Conservation (phyloP, 1,284 basidiomycete species). For the Leccinum proliferum region DNA sequence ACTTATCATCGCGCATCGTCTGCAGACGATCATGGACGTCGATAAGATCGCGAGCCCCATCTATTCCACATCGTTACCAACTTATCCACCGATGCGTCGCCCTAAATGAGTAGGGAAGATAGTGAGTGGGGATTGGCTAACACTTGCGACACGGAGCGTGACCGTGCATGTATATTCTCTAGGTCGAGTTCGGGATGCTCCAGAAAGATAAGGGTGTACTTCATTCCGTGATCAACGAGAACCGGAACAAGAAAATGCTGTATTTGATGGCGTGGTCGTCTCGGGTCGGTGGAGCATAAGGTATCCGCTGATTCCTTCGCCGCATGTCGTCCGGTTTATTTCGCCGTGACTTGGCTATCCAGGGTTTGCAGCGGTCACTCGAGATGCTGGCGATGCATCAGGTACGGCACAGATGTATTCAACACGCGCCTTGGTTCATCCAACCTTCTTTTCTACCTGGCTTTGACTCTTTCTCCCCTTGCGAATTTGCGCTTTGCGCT, state of each 20-base stretch:
- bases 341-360: background rate
- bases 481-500: slow-evolving; percentile 49
- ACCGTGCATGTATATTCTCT: background rate
- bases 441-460: slow-evolving; percentile 29
- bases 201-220: slow-evolving; percentile 39
- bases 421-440: background rate
- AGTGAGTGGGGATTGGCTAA: slow-evolving; percentile 21
- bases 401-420: slow-evolving; percentile 29
- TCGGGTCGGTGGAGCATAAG: background rate
- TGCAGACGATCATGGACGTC: slow-evolving; percentile 64
- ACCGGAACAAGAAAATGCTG: slow-evolving; percentile 32
- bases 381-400: slow-evolving; percentile 29
- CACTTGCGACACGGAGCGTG: background rate
- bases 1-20: slow-evolving; percentile 34
- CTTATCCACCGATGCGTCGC: background rate
- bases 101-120: slow-evolving; percentile 31
- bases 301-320: background rate
- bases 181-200: slow-evolving; percentile 43
- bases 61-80: slow-evolving; percentile 18
- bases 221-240: slow-evolving; percentile 42
- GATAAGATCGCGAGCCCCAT: slow-evolving; percentile 39
- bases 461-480: slow-evolving; percentile 52
- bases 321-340: background rate
- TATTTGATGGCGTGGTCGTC: slow-evolving; percentile 17
- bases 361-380: slow-evolving; percentile 53